Percentiles rank a stretch among this genome's conserved stretches.
Evolutionary conservation across 202 grass and related monocot genomes (phyloP).

Genomic region (Digitaria exilis): DNA sequence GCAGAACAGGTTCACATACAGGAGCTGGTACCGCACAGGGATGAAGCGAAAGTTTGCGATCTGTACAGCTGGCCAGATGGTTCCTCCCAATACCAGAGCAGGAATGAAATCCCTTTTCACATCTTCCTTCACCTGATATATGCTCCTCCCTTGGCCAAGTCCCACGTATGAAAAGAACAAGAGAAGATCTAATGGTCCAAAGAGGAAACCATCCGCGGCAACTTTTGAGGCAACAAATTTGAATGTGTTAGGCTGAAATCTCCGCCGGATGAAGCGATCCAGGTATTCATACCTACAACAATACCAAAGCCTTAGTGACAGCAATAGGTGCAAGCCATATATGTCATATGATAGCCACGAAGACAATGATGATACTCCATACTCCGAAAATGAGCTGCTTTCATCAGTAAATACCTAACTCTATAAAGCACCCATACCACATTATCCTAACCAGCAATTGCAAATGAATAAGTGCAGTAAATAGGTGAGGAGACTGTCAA

Average conservation of each 20-base stretch:
- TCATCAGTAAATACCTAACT: background rate
- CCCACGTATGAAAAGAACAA: constrained; percentile 94
- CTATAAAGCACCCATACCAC: background rate
- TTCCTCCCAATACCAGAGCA: constrained; percentile 64
- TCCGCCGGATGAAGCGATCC: constrained; percentile 62
- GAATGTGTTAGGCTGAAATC: constrained; percentile 56
- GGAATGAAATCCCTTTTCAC: constrained; percentile 96
- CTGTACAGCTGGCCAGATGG: constrained; percentile 84
- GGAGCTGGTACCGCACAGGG: constrained; percentile 79
- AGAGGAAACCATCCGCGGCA: constrained; percentile 66
- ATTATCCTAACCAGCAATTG: background rate
- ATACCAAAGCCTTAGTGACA: background rate
- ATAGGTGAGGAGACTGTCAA: background rate
- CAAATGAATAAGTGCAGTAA: constrained; percentile 1
- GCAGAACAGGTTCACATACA: constrained; percentile 94
- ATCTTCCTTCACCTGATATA: constrained; percentile 86
- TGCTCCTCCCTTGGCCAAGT: constrained; percentile 60
- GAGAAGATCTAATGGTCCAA: constrained; percentile 76
- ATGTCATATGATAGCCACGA: constrained; percentile 18
- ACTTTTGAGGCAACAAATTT: constrained; percentile 91
- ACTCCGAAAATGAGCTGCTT: background rate
- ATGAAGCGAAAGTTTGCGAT: constrained; percentile 86
- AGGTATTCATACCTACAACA: constrained; percentile 83
- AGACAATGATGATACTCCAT: constrained; percentile 2
- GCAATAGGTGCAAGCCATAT: background rate